These are phyloP conservation scores for Phytophthora nicotianae DNA, from an alignment of 352 stramenopile species.

Conservation along the genomic window DNA sequence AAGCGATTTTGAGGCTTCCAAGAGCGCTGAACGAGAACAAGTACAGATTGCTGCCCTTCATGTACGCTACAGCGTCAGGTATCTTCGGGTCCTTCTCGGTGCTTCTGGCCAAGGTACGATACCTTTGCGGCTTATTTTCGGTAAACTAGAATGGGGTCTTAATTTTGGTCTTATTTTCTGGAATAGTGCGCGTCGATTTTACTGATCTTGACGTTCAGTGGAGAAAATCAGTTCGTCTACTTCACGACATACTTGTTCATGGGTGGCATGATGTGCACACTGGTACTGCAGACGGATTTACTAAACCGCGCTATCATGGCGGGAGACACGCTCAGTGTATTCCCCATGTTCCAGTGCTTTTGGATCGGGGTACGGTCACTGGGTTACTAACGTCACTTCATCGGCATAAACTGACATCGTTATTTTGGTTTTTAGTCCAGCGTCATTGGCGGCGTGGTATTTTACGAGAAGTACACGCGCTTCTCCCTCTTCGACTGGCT, in stretches of 20 bases:
- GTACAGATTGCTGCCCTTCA: conserved; percentile 72
- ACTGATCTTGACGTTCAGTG: conserved; percentile 76
- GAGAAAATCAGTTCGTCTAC: conserved; percentile 87
- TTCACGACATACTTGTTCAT: conserved; percentile 87
- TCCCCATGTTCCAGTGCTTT: conserved; percentile 90
- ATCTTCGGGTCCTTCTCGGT: conserved; percentile 88
- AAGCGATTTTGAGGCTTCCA: conserved; percentile 61
- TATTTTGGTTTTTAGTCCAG: conserved; percentile 53
- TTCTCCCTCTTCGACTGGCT: conserved; percentile 86
- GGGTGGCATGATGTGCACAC: conserved; percentile 78
- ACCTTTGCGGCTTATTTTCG: neutral
- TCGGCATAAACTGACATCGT: conserved; percentile 15
- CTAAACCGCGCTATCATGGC: conserved; percentile 87
- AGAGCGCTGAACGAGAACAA: conserved; percentile 60
- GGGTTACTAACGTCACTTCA: conserved; percentile 1
- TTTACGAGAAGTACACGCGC: conserved; percentile 84
- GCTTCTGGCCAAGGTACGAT: conserved; percentile 72
- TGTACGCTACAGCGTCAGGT: conserved; percentile 81
- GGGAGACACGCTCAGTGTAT: conserved; percentile 85
- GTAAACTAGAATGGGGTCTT: conserved; percentile 31
- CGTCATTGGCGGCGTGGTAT: conserved; percentile 83
- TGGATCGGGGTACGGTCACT: conserved; percentile 76
- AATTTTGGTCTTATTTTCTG: conserved; percentile 5
- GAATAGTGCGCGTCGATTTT: conserved; percentile 77
- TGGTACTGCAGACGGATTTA: conserved; percentile 85